Percentiles rank a stretch among this genome's conserved stretches.
Conservation (phyloP, 2,329 filamentous ascomycete species). For the Ceratocystis eucalypticola region DNA sequence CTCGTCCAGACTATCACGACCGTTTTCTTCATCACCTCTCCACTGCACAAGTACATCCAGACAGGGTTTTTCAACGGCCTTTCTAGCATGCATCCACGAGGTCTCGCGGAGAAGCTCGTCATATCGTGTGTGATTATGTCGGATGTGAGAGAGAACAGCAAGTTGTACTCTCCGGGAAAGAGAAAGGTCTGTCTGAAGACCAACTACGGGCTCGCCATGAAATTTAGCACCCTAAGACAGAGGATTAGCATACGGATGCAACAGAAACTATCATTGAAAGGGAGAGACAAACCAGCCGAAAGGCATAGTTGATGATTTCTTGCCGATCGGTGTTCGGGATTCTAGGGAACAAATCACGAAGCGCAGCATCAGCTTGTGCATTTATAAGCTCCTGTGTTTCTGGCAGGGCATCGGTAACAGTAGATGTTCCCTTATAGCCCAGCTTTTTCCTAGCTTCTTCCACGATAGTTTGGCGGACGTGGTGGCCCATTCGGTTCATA, state of each 20-base stretch:
- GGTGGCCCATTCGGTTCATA: constrained; percentile 46
- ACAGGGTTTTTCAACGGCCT: constrained; percentile 46
- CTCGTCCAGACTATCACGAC: constrained; percentile 53
- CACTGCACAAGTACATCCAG: constrained; percentile 56
- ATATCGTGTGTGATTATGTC: constrained; percentile 53
- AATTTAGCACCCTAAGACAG: constrained; percentile 34
- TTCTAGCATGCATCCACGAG: constrained; percentile 45
- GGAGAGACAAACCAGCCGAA: constrained; percentile 40
- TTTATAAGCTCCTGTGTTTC: constrained; percentile 46
- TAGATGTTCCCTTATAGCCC: constrained; percentile 21
- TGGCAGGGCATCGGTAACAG: constrained; percentile 44
- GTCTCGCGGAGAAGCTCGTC: constrained; percentile 47
- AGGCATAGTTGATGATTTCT: constrained; percentile 48
- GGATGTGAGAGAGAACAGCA: constrained; percentile 52
- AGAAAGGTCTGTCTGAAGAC: constrained; percentile 41
- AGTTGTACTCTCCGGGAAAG: constrained; percentile 50
- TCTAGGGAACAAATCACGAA: constrained; percentile 50
- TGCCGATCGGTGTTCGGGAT: constrained; percentile 52
- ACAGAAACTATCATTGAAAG: not conserved
- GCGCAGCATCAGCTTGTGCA: constrained; percentile 45
- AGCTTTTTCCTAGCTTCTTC: constrained; percentile 35
- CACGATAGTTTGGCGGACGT: constrained; percentile 45
- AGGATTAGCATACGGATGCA: not conserved
- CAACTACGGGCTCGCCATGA: constrained; percentile 43
- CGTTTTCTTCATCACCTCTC: constrained; percentile 57